Percentiles rank a stretch among this genome's conserved stretches.
phyloP scores from a whole-genome alignment of 148 eudicot genomes.

The Rhododendron griersonianum region DNA sequence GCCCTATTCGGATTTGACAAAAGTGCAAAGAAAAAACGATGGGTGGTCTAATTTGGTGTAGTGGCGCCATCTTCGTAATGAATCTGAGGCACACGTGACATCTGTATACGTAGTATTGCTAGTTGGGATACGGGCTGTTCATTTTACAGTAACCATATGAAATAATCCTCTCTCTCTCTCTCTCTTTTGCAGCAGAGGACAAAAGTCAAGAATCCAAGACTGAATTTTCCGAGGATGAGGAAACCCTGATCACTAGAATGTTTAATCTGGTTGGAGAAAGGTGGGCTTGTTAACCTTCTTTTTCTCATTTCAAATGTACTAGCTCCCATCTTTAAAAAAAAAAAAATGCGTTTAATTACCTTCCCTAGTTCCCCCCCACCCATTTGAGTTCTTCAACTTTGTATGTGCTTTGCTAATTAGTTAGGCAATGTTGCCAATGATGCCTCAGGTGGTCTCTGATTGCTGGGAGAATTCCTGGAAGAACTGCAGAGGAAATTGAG shows the following conservation, averaged over 20 bases:
- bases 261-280: slow-evolving; percentile 36
- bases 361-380: not conserved
- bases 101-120: not conserved
- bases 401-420: not conserved
- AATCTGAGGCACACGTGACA: not conserved
- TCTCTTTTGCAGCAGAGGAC: slow-evolving; percentile 12
- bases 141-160: not conserved
- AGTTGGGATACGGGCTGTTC: not conserved
- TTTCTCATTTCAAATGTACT: not conserved
- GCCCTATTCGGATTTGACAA: not conserved
- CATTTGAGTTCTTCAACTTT: not conserved
- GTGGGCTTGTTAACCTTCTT: not conserved
- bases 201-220: slow-evolving; percentile 18
- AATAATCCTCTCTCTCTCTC: not conserved
- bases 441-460: slow-evolving; percentile 31
- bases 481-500: slow-evolving; percentile 37
- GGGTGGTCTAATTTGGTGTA: too few species aligned
- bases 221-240: slow-evolving; percentile 31
- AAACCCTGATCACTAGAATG: slow-evolving; percentile 30
- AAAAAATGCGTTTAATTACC: not conserved
- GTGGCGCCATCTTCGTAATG: not conserved
- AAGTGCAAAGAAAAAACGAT: not conserved
- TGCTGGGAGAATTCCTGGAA: slow-evolving; percentile 44
- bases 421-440: not conserved
- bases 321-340: not conserved